Base-by-base conservation (phyloP, 1,284 basidiomycete species). In the Ganoderma sinense region DNA sequence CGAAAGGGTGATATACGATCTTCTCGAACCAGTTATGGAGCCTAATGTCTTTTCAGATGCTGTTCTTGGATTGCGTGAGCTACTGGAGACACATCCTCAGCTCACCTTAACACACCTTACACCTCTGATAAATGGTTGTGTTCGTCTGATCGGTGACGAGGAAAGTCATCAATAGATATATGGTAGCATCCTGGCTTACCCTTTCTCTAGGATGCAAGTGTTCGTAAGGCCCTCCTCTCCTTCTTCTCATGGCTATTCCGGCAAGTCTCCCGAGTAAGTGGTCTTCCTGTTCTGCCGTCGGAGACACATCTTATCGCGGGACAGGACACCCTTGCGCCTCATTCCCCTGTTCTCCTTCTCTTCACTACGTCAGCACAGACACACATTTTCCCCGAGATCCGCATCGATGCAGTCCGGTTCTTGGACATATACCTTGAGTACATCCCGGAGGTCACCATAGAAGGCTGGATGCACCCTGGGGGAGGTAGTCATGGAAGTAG, bases 341-440 rank as follows among this genome's bases (percentile, higher is more conserved):
- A 96, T 78, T 86, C 91, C 4, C 86, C 92, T 0, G 77, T 91
- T 0, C 84, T 98, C 2, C 84, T 97, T 20, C 88, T 98, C 16
- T 98, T 96, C 80, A 91, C 92, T 0, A 91, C 95, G 1, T 97
- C 97, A 4, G 96, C 96, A 0, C 92, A 98, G 79, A 97, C 95
- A 0, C 94, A 98, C 77, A 98, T 99, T 68, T 97, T 97, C 79
- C 96, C 96, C 11, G 95, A 97, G 76, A 94, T 99, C 69, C 88
- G 96, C 11, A 87, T 98, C 58, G 97, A 99, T 78, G 96, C 96
- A 0, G 87, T 97, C 71, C 89, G 91, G 33, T 89, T 97, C 72
- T 82, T 99, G 62, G 89, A 95, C 76, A 80, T 98, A 18, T 87
- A 97, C 43, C 85, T 99, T 2, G 90, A 93, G 43, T 79, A 86